Percentiles rank a stretch among this genome's conserved stretches.
Evolutionary conservation across 495 filamentous ascomycete species (phyloP).

Genomic region (Penicillium angulare): DNA sequence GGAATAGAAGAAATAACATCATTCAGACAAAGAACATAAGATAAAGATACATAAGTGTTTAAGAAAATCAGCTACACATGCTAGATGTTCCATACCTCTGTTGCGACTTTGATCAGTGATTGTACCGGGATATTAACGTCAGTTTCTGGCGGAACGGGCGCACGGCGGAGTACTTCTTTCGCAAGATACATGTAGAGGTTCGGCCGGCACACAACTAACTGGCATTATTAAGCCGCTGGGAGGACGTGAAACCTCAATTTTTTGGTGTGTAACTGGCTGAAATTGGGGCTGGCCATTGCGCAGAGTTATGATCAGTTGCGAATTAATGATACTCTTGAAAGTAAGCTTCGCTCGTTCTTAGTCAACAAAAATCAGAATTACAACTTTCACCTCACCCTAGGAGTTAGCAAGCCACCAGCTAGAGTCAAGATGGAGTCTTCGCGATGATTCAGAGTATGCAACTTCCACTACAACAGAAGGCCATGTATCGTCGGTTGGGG

Average conservation of each 20-base stretch:
- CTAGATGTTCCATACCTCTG: not conserved
- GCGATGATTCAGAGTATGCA: conserved; percentile 3
- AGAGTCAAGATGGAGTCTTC: conserved; percentile 1
- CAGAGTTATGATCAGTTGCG: conserved; percentile 1
- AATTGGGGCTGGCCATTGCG: not conserved
- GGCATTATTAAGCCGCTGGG: not conserved
- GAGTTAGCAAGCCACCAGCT: not conserved
- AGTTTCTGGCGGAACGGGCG: conserved; percentile 2
- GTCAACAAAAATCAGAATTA: not conserved
- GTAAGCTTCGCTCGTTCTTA: not conserved
- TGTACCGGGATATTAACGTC: conserved; percentile 2
- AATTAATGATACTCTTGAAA: not conserved
- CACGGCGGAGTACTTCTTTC: conserved; percentile 1
- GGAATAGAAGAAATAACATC: not conserved
- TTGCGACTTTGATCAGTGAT: not conserved
- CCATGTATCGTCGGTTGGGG: not conserved
- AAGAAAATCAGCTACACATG: not conserved
- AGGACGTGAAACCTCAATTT: conserved; percentile 1
- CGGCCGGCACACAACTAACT: not conserved
- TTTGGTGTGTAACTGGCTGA: not conserved
- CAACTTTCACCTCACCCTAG: not conserved
- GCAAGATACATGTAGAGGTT: not conserved
- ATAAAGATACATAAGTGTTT: conserved; percentile 1
- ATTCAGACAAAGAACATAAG: not conserved
- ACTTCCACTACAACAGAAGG: conserved; percentile 1